These are phyloP conservation scores for Leishmania lainsoni DNA, from an alignment of 208 protist genomes.

Conservation along the genomic window DNA sequence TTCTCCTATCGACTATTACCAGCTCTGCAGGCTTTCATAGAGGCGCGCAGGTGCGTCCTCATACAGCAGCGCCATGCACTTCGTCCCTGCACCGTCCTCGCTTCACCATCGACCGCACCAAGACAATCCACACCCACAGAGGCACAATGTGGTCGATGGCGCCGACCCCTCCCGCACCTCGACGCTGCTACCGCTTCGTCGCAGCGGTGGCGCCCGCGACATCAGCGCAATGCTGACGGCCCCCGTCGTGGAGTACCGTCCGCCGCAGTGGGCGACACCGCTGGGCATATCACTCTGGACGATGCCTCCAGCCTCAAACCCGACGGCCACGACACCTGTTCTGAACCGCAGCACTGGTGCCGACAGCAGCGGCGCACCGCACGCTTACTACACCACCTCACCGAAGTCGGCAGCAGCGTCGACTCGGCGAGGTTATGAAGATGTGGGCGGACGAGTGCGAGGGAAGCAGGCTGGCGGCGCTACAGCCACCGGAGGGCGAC, in stretches of 20 bases:
- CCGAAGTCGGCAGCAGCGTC: background rate
- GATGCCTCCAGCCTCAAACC: background rate
- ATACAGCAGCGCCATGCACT: constrained; percentile 1
- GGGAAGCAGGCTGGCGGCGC: background rate
- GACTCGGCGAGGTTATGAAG: background rate
- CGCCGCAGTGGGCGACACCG: constrained; percentile 16
- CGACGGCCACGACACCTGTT: background rate
- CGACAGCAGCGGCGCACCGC: background rate
- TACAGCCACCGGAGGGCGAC: background rate
- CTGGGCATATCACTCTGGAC: background rate
- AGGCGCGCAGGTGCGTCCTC: background rate
- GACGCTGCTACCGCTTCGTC: constrained; percentile 43
- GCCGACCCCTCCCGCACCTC: background rate
- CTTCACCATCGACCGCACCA: background rate
- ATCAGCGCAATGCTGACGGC: constrained; percentile 20
- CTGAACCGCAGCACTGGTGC: background rate
- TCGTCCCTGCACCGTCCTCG: background rate
- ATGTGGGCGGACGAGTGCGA: background rate
- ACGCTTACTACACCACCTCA: background rate
- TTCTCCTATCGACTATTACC: too few species aligned
- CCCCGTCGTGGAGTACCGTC: constrained; percentile 19
- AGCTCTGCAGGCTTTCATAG: background rate
- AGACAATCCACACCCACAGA: background rate
- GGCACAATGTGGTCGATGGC: background rate
- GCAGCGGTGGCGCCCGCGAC: constrained; percentile 18